phyloP scores from a whole-genome alignment of 129 eudicot species.

The Kitagawia praeruptora region DNA sequence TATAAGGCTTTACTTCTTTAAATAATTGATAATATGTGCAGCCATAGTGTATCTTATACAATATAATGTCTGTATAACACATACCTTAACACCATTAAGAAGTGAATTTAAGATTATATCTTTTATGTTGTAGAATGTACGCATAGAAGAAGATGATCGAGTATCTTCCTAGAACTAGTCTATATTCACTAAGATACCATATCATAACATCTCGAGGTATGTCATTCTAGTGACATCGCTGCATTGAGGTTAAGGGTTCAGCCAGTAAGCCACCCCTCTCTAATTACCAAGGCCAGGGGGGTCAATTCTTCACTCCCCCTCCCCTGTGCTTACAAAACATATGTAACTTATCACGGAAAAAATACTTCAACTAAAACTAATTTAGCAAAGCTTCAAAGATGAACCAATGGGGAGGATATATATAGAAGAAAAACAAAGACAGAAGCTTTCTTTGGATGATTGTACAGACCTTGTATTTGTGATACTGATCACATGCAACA shows the following conservation, averaged over 20 bases:
- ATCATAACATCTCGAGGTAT: background rate
- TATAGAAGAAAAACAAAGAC: background rate
- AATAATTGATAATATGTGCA: background rate
- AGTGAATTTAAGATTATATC: background rate
- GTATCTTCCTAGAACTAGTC: background rate
- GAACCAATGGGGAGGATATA: no score
- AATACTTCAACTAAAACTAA: background rate
- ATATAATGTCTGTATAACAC: background rate
- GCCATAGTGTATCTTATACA: background rate
- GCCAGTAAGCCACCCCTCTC: background rate
- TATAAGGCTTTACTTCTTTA: background rate
- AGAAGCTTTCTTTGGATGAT: background rate
- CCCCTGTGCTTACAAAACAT: background rate
- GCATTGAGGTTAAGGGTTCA: background rate
- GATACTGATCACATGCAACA: constrained; percentile 38
- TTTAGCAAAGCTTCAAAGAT: background rate
- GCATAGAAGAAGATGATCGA: background rate
- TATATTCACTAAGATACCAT: background rate
- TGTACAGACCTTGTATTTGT: constrained; percentile 40
- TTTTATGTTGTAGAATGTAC: background rate
- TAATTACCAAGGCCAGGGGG: background rate
- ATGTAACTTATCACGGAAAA: background rate
- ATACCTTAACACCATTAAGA: background rate
- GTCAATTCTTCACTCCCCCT: no score
- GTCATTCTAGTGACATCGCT: background rate